These are phyloP conservation scores for Barnettozyma sucrosica DNA, from an alignment of 805 yeast species.

Conservation along the genomic window DNA sequence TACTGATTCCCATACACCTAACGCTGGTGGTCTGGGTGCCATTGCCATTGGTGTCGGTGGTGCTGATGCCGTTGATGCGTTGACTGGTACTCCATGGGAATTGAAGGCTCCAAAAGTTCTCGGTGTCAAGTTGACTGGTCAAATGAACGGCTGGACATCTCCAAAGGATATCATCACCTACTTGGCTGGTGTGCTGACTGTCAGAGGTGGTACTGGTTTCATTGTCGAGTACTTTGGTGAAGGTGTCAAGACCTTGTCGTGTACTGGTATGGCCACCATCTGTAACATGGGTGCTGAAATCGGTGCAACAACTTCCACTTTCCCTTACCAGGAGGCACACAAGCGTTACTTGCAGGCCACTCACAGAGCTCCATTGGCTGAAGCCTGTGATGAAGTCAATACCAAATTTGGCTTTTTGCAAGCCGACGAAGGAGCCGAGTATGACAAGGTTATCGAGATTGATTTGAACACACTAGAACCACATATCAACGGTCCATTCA, in stretches of 20 bases:
- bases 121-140: constrained; percentile 91
- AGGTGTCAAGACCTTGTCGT: constrained; percentile 81
- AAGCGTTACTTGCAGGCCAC: constrained; percentile 78
- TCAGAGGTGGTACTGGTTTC: constrained; percentile 96
- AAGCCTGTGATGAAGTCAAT: constrained; percentile 61
- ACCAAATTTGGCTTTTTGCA: constrained; percentile 54
- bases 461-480: constrained; percentile 87
- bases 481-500: constrained; percentile 94
- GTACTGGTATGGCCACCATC: constrained; percentile 99
- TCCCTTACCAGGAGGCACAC: constrained; percentile 88
- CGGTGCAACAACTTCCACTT: constrained; percentile 96
- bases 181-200: constrained; percentile 89
- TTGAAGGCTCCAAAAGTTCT: constrained; percentile 92
- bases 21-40: constrained; percentile 98
- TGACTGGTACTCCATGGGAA: constrained; percentile 98
- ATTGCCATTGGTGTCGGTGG: constrained; percentile 99
- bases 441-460: constrained; percentile 89
- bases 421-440: constrained; percentile 86
- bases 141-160: constrained; percentile 88
- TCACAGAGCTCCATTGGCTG: constrained; percentile 75
- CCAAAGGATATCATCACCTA: constrained; percentile 95
- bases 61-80: constrained; percentile 98
- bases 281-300: constrained; percentile 99
- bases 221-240: constrained; percentile 96
- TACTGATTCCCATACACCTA: constrained; percentile 98